Conservation (phyloP, 306 rosid species). For the Sechiopsis laciniata region DNA sequence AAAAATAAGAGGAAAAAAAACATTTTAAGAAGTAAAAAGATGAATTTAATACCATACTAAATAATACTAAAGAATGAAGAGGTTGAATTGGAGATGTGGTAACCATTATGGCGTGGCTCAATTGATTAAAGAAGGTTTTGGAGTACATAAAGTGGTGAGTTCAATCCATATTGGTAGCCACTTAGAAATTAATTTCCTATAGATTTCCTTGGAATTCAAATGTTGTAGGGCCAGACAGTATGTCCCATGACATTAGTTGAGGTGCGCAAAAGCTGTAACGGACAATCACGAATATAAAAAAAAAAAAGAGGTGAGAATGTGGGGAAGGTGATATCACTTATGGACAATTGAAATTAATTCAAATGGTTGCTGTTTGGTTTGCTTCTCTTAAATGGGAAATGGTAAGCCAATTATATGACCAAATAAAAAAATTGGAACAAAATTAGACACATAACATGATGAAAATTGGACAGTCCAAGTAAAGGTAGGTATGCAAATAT, state of each 20-base stretch:
- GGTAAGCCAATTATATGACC: neutral
- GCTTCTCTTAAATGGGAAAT: slow-evolving; percentile 13
- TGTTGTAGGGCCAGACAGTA: too few relatives aligned
- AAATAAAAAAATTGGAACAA: neutral
- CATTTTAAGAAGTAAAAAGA: too few relatives aligned
- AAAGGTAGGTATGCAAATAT: slow-evolving; percentile 6
- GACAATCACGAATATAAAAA: too few relatives aligned
- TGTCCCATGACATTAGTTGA: too few relatives aligned
- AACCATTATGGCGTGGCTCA: too few relatives aligned
- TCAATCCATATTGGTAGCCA: too few relatives aligned
- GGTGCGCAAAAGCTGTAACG: too few relatives aligned
- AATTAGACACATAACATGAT: neutral
- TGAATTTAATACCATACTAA: neutral
- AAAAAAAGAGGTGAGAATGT: neutral
- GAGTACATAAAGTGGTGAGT: too few relatives aligned
- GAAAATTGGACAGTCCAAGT: slow-evolving; percentile 1
- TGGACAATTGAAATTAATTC: neutral
- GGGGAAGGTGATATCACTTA: neutral
- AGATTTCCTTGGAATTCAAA: too few relatives aligned
- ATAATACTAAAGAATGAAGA: neutral
- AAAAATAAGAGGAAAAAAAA: too few relatives aligned
- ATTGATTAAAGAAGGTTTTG: too few relatives aligned
- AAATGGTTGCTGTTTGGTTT: neutral
- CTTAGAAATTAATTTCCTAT: too few relatives aligned
- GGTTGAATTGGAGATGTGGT: neutral